These are phyloP conservation scores for Xerocomellus intermedius DNA, from an alignment of 768 basidiomycete genomes.

Conservation along the genomic window DNA sequence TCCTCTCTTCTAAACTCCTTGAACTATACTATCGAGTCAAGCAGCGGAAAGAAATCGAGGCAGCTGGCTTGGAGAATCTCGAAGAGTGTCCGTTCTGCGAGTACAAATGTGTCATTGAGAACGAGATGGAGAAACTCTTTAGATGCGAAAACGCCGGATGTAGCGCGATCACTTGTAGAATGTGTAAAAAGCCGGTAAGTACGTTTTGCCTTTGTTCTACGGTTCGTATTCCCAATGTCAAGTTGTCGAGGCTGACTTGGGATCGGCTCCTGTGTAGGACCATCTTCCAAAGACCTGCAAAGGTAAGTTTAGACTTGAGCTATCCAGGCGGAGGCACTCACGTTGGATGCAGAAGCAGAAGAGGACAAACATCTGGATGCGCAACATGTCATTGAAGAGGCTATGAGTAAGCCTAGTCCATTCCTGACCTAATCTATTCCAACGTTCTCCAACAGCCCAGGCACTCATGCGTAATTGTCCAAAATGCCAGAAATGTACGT, in stretches of 20 bases:
- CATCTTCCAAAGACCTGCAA: slow-evolving; percentile 81
- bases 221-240: background rate
- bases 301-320: slow-evolving; percentile 39
- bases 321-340: background rate
- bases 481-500: slow-evolving; percentile 73
- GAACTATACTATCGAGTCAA: slow-evolving; percentile 70
- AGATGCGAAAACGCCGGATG: slow-evolving; percentile 63
- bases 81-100: slow-evolving; percentile 94
- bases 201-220: background rate
- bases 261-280: slow-evolving; percentile 44
- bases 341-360: slow-evolving; percentile 54
- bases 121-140: slow-evolving; percentile 59
- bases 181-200: slow-evolving; percentile 71
- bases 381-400: slow-evolving; percentile 82
- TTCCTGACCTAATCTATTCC: background rate
- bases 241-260: background rate
- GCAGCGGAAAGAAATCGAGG: slow-evolving; percentile 76
- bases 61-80: slow-evolving; percentile 72
- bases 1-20: slow-evolving; percentile 65
- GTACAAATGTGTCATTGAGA: slow-evolving; percentile 78
- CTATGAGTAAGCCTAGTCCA: slow-evolving; percentile 66
- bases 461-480: slow-evolving; percentile 90
- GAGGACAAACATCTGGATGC: slow-evolving; percentile 73
- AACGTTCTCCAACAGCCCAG: slow-evolving; percentile 44
- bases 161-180: slow-evolving; percentile 71